These are phyloP conservation scores for Botryotinia calthae DNA, from an alignment of 2,329 filamentous ascomycete genomes.

Conservation along the genomic window DNA sequence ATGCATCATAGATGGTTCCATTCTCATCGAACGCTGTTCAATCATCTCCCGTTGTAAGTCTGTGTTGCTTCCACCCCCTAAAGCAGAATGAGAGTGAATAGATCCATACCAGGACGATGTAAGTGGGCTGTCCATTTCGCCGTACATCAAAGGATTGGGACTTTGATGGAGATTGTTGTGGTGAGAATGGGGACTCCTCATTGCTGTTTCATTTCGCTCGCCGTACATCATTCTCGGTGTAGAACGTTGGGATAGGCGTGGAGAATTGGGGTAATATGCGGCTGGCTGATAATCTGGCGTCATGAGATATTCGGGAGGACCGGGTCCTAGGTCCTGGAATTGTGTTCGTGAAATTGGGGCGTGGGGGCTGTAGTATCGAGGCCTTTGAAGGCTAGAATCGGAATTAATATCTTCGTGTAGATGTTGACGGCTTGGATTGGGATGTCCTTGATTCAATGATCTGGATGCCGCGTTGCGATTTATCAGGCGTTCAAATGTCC, in stretches of 20 bases:
- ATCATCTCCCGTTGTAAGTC: not conserved
- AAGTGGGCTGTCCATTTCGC: constrained; percentile 14
- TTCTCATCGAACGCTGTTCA: not conserved
- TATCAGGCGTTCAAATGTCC: not conserved
- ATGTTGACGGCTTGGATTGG: not conserved
- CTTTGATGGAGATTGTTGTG: not conserved
- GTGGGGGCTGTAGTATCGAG: not conserved
- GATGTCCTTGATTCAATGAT: not conserved
- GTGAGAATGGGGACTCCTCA: not conserved
- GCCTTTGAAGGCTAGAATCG: not conserved
- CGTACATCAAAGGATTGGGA: constrained; percentile 4
- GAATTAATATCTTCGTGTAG: not conserved
- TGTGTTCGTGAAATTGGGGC: not conserved
- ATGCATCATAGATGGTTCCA: not conserved
- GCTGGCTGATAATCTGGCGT: not conserved
- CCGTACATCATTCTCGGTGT: constrained; percentile 11
- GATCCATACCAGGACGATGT: constrained; percentile 16
- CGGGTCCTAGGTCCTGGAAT: constrained; percentile 12
- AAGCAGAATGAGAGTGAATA: constrained; percentile 1
- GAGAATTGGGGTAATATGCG: not conserved
- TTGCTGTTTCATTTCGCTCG: constrained; percentile 2
- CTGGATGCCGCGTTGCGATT: not conserved
- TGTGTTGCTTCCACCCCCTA: not conserved
- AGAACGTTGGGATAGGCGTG: not conserved
- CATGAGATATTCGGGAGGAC: not conserved